Evolutionary conservation across 192 early-diverging fungal genomes (phyloP).

Genomic region (Linnemannia exigua): DNA sequence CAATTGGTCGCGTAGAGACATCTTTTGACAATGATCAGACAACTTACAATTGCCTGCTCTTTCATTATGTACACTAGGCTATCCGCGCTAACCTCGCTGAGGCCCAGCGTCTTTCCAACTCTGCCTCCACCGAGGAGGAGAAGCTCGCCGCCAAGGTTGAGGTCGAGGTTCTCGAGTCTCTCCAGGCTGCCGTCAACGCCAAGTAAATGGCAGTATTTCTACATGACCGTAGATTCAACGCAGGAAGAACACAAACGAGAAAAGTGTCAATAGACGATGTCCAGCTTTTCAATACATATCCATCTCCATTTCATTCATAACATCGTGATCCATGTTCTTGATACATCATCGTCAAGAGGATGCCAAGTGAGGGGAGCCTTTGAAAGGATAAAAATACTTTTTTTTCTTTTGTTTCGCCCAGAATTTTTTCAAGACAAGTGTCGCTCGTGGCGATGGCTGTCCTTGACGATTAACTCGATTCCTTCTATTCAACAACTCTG

Average conservation of each 20-base stretch:
- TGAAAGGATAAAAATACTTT: background rate
- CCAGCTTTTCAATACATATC: constrained; percentile 6
- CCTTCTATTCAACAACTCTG: background rate
- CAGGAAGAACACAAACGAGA: background rate
- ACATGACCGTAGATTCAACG: background rate
- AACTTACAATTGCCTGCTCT: background rate
- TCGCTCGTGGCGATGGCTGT: background rate
- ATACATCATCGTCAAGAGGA: background rate
- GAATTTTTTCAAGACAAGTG: constrained; percentile 8
- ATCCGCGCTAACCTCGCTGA: constrained; percentile 84
- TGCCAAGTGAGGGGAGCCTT: background rate
- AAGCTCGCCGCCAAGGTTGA: constrained; percentile 89
- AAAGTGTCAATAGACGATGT: constrained; percentile 6
- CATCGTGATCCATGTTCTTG: background rate
- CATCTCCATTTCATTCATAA: background rate
- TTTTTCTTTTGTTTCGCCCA: constrained; percentile 1
- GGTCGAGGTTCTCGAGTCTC: constrained; percentile 90
- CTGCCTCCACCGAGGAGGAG: constrained; percentile 79
- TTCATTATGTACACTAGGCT: constrained; percentile 61
- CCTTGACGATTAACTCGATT: background rate
- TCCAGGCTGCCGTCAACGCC: constrained; percentile 78
- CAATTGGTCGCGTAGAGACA: background rate
- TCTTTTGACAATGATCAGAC: background rate
- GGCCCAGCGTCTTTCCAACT: constrained; percentile 77
- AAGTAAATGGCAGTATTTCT: constrained; percentile 35